phyloP scores from a whole-genome alignment of 768 basidiomycete species.

The Hysterangium stoloniferum region DNA sequence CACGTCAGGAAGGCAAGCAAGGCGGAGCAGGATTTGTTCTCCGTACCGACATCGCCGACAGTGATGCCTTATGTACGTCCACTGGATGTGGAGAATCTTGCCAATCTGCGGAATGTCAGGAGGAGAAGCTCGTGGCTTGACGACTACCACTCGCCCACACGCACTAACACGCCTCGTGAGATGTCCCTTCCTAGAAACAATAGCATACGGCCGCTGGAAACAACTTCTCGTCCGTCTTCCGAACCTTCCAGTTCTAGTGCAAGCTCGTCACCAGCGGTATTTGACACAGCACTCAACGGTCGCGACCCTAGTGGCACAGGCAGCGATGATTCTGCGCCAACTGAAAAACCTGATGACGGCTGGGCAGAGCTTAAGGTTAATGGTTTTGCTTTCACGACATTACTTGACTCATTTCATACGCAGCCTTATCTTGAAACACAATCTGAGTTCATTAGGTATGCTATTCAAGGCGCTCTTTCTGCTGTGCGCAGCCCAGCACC shows the following conservation, averaged over 20 bases:
- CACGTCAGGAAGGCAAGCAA: slow-evolving; percentile 71
- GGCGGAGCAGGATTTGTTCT: slow-evolving; percentile 63
- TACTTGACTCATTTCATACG: not conserved
- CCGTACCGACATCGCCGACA: slow-evolving; percentile 24
- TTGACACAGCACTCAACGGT: slow-evolving; percentile 42
- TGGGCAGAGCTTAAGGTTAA: slow-evolving; percentile 82
- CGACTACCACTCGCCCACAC: slow-evolving; percentile 17
- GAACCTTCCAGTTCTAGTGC: slow-evolving; percentile 66
- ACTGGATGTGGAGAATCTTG: slow-evolving; percentile 45
- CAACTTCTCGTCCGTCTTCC: slow-evolving; percentile 44
- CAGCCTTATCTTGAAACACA: slow-evolving; percentile 96
- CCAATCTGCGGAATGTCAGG: slow-evolving; percentile 42
- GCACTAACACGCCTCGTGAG: slow-evolving; percentile 14
- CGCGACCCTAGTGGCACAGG: slow-evolving; percentile 37
- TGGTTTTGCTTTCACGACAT: slow-evolving; percentile 14
- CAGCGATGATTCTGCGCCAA: slow-evolving; percentile 60
- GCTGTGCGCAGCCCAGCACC: slow-evolving; percentile 88
- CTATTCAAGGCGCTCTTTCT: slow-evolving; percentile 91
- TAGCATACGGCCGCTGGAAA: not conserved
- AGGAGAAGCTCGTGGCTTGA: slow-evolving; percentile 28
- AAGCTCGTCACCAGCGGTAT: slow-evolving; percentile 68
- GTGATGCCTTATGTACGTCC: slow-evolving; percentile 35
- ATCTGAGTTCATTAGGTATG: slow-evolving; percentile 89
- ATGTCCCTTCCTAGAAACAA: slow-evolving; percentile 3
- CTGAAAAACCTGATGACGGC: slow-evolving; percentile 66